phyloP scores from a whole-genome alignment of 2,329 filamentous ascomycete genomes.

The Microsporum ferrugineum region DNA sequence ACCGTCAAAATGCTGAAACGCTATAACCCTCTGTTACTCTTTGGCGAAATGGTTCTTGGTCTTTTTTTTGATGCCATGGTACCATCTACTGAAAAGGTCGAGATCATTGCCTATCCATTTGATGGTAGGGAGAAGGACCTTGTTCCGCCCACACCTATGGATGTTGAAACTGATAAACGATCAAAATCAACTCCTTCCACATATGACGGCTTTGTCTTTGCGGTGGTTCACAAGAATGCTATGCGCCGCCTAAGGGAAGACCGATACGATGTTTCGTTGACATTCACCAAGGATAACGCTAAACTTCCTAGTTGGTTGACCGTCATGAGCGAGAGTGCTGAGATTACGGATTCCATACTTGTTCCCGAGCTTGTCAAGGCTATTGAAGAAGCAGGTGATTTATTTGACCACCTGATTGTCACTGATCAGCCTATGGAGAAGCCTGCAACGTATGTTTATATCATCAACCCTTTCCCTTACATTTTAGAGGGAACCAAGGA shows the following conservation, averaged over 20 bases:
- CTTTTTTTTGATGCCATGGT: slow-evolving; percentile 72
- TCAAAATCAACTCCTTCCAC: slow-evolving; percentile 43
- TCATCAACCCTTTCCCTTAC: not conserved
- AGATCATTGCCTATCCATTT: slow-evolving; percentile 74
- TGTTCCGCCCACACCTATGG: slow-evolving; percentile 53
- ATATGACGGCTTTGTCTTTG: slow-evolving; percentile 90
- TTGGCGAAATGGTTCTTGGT: slow-evolving; percentile 56
- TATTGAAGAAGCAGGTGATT: slow-evolving; percentile 63
- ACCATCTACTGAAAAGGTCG: slow-evolving; percentile 58
- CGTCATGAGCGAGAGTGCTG: slow-evolving; percentile 93
- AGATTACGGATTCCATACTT: slow-evolving; percentile 78
- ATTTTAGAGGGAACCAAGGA: not conserved
- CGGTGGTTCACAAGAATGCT: slow-evolving; percentile 83
- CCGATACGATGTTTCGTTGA: slow-evolving; percentile 87
- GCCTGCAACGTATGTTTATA: slow-evolving; percentile 60
- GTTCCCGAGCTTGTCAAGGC: slow-evolving; percentile 79
- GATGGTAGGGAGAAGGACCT: slow-evolving; percentile 80
- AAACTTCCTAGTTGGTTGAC: slow-evolving; percentile 86
- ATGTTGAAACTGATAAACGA: slow-evolving; percentile 52
- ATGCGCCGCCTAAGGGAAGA: slow-evolving; percentile 88
- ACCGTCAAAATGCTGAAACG: slow-evolving; percentile 71
- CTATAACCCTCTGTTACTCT: slow-evolving; percentile 63
- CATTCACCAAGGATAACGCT: slow-evolving; percentile 79
- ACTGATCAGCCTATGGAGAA: slow-evolving; percentile 82
- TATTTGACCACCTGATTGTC: slow-evolving; percentile 76